These are phyloP conservation scores for Penicillium angulare DNA, from an alignment of 495 filamentous ascomycete species.

Conservation along the genomic window DNA sequence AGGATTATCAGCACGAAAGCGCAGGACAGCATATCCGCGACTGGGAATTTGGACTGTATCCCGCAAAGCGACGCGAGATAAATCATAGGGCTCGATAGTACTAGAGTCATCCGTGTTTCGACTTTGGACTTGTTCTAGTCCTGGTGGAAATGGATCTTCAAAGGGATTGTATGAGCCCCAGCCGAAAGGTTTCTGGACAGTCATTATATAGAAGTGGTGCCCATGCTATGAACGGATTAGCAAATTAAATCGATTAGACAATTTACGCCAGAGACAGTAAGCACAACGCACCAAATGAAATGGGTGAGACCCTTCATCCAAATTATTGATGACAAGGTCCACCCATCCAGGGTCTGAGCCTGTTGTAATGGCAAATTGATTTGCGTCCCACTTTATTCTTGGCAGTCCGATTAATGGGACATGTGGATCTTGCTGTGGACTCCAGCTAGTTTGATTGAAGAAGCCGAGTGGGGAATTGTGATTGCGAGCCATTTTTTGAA, in stretches of 20 bases:
- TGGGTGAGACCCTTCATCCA: slow-evolving; percentile 50
- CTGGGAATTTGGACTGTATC: slow-evolving; percentile 60
- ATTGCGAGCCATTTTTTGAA: slow-evolving; percentile 37
- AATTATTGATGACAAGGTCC: slow-evolving; percentile 52
- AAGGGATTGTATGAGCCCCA: slow-evolving; percentile 50
- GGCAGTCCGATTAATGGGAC: slow-evolving; percentile 30
- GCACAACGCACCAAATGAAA: slow-evolving; percentile 47
- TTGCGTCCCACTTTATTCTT: slow-evolving; percentile 37
- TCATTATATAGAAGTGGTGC: slow-evolving; percentile 76
- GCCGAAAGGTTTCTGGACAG: slow-evolving; percentile 37
- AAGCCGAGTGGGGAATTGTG: slow-evolving; percentile 45
- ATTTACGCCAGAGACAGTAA: neutral
- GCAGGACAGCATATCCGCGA: slow-evolving; percentile 57
- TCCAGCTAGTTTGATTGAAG: slow-evolving; percentile 51
- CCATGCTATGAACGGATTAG: slow-evolving; percentile 56
- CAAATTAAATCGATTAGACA: neutral
- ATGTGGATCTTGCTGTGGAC: slow-evolving; percentile 31
- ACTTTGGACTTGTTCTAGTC: slow-evolving; percentile 1
- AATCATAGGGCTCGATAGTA: slow-evolving; percentile 7
- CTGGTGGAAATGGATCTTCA: slow-evolving; percentile 29
- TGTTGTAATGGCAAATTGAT: slow-evolving; percentile 38
- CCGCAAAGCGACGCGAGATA: slow-evolving; percentile 63
- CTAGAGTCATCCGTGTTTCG: neutral
- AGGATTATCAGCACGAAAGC: slow-evolving; percentile 67
- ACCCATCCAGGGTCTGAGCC: slow-evolving; percentile 35